Conservation (phyloP, 371 early-diverging fungal genomes). For the Syncephalastrum contaminatum region DNA sequence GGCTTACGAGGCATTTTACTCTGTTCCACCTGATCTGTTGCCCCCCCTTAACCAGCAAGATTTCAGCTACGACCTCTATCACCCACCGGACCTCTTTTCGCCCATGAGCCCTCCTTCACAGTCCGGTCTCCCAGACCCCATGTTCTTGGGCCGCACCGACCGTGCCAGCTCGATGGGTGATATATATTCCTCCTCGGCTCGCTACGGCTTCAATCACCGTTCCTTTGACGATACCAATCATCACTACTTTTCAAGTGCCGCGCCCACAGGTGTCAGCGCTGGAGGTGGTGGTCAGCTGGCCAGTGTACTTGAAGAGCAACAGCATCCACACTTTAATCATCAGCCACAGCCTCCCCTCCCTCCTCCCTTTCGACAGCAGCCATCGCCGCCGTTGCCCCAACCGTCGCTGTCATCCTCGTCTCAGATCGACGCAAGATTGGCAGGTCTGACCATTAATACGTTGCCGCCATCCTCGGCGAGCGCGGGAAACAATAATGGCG, state of each 20-base stretch:
- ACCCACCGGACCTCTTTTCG: conserved; percentile 33
- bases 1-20: conserved; percentile 49
- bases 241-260: not conserved
- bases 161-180: conserved; percentile 15
- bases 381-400: conserved; percentile 12
- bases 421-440: conserved; percentile 8
- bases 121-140: conserved; percentile 7
- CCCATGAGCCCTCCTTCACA: conserved; percentile 29
- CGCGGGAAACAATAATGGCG: not conserved
- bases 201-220: not conserved
- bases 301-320: not conserved
- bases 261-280: not conserved
- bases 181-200: conserved; percentile 1
- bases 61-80: too few relatives aligned
- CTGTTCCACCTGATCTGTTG: conserved; percentile 22
- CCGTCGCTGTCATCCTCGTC: conserved; percentile 11
- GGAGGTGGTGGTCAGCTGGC: not conserved
- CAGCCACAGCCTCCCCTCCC: conserved; percentile 4
- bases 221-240: too few relatives aligned
- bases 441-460: conserved; percentile 16
- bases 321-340: not conserved
- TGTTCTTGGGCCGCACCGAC: not conserved
- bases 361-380: conserved; percentile 7
- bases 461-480: not conserved
- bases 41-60: too few relatives aligned